Conservation (phyloP, 1,284 basidiomycete species). For the Cryptococcus deneoformans region DNA sequence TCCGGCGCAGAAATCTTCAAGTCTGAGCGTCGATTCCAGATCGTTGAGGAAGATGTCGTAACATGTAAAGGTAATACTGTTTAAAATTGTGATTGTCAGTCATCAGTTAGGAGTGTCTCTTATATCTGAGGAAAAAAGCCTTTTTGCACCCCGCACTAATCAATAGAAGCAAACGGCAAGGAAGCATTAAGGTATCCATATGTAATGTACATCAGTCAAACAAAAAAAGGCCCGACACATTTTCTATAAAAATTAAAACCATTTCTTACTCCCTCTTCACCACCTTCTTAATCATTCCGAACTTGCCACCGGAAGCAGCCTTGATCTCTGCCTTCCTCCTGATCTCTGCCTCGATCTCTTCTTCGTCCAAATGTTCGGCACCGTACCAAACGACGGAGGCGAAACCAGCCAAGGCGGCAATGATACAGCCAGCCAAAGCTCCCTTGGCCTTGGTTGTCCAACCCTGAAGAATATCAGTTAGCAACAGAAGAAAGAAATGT, state of each 20-base stretch:
- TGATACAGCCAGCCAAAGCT: conserved; percentile 80
- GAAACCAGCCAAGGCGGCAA: conserved; percentile 80
- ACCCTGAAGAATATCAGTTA: conserved; percentile 48
- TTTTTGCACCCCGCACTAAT: too few relatives aligned
- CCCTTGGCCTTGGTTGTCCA: conserved; percentile 77
- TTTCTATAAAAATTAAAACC: too few relatives aligned
- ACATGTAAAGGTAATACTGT: too few relatives aligned
- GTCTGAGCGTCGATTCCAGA: conserved; percentile 1
- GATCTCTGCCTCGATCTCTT: conserved; percentile 72
- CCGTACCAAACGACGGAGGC: conserved; percentile 77
- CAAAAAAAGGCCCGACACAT: too few relatives aligned
- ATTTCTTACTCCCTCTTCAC: too few relatives aligned
- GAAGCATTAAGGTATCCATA: too few relatives aligned
- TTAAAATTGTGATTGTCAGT: too few relatives aligned
- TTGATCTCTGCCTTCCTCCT: conserved; percentile 46
- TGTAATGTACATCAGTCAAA: too few relatives aligned
- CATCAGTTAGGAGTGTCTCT: too few relatives aligned
- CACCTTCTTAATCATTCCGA: too few relatives aligned
- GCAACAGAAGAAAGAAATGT: background rate
- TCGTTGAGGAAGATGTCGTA: background rate
- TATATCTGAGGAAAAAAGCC: too few relatives aligned
- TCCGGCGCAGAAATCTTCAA: conserved; percentile 2
- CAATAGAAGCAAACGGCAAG: too few relatives aligned
- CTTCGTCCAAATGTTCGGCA: conserved; percentile 65
- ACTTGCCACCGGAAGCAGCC: background rate